Percentiles rank a stretch among this genome's conserved stretches.
Conservation (phyloP, 1,139 yeast genomes). For the Protomyces inundatus region DNA sequence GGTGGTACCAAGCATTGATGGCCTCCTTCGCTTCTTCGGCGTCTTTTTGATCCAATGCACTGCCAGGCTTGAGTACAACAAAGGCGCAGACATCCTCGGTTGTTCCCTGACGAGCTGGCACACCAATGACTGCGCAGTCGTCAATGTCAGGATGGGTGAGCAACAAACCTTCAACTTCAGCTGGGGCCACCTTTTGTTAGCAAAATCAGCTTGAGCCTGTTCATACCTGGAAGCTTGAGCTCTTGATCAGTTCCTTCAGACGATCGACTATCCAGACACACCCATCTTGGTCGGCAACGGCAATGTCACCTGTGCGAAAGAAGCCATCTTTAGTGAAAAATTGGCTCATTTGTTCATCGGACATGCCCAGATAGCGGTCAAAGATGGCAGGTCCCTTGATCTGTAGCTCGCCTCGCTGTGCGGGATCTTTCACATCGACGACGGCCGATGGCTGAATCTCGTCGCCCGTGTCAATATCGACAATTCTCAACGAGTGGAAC, state of each 20-base stretch:
- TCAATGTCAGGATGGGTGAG: constrained; percentile 43
- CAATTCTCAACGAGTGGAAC: constrained; percentile 46
- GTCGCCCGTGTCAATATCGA: constrained; percentile 49
- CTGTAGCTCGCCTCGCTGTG: constrained; percentile 53
- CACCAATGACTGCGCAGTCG: constrained; percentile 41
- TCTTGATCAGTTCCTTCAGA: constrained; percentile 63
- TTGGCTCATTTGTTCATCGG: constrained; percentile 48
- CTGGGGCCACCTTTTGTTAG: constrained; percentile 56
- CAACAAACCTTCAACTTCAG: constrained; percentile 63
- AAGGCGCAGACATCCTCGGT: constrained; percentile 43
- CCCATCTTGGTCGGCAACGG: constrained; percentile 47
- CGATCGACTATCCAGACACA: constrained; percentile 56
- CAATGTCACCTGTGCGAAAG: constrained; percentile 76
- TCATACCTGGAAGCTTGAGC: constrained; percentile 59
- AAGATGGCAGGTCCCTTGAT: constrained; percentile 68
- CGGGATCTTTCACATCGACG: constrained; percentile 51
- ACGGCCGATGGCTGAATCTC: constrained; percentile 40
- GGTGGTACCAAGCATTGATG: constrained; percentile 34
- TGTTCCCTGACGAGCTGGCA: constrained; percentile 38
- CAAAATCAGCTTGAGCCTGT: not conserved
- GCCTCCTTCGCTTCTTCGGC: constrained; percentile 38
- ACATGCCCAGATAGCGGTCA: constrained; percentile 55
- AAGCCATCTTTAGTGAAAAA: constrained; percentile 60
- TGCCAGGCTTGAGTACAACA: constrained; percentile 35
- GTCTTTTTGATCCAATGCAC: constrained; percentile 24